Conservation (phyloP, 1,284 basidiomycete species). For the Ganoderma lucidum region DNA sequence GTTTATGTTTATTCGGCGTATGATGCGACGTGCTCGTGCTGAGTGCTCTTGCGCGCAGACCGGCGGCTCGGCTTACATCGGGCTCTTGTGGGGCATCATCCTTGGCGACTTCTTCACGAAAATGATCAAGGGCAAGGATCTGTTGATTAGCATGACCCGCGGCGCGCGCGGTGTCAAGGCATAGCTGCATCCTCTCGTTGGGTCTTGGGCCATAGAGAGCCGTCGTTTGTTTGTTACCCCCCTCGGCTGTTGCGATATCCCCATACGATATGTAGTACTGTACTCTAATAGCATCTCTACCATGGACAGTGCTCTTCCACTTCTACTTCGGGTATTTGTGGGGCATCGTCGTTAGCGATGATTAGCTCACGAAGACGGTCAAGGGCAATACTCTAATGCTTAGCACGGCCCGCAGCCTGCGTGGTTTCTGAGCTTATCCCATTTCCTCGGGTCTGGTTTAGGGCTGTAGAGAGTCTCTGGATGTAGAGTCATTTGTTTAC, state of each 20-base stretch:
- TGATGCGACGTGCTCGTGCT: too few relatives aligned
- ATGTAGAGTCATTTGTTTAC: not conserved
- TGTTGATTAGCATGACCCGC: constrained; percentile 33
- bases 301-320: not conserved
- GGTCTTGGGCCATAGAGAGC: not conserved
- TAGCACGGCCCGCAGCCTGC: constrained; percentile 22
- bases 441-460: too few relatives aligned
- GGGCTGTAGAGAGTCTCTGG: not conserved
- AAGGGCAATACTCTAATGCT: constrained; percentile 41
- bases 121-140: constrained; percentile 38
- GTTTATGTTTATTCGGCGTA: too few relatives aligned
- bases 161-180: constrained; percentile 25
- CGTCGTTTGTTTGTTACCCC: not conserved
- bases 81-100: constrained; percentile 54
- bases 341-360: constrained; percentile 47
- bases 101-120: constrained; percentile 40
- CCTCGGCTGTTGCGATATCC: not conserved
- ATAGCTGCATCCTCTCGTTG: not conserved
- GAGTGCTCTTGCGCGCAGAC: constrained; percentile 44
- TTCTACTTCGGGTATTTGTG: constrained; percentile 55
- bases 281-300: not conserved
- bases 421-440: constrained; percentile 15
- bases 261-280: not conserved
- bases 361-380: constrained; percentile 34
- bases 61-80: constrained; percentile 54